Conservation (phyloP, 768 basidiomycete species). For the Mycena leptocephala region DNA sequence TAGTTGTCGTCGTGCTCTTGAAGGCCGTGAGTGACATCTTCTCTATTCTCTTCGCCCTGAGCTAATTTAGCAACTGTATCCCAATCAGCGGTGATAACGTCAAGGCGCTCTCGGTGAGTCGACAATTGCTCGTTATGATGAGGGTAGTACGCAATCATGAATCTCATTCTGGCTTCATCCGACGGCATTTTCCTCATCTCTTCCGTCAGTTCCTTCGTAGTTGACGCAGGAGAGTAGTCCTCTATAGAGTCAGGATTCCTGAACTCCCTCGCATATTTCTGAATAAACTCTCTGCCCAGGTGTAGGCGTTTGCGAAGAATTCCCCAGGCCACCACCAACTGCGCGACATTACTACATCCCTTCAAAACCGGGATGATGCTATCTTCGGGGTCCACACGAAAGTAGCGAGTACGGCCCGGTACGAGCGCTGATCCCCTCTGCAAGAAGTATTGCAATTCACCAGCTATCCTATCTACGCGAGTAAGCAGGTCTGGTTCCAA, state of each 20-base stretch:
- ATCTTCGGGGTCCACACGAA: background rate
- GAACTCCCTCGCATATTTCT: background rate
- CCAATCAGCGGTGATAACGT: background rate
- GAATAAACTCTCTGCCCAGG: background rate
- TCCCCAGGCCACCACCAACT: background rate
- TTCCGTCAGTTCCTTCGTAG: background rate
- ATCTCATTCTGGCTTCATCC: background rate
- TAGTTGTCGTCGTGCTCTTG: too few species aligned
- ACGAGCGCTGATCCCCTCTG: background rate
- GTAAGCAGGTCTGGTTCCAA: too few species aligned
- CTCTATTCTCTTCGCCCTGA: too few species aligned
- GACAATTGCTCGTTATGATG: background rate
- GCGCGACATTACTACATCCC: background rate
- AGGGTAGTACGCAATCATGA: background rate
- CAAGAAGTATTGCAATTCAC: background rate
- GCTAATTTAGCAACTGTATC: too few species aligned
- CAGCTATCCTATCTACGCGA: too few species aligned
- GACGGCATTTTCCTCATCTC: background rate
- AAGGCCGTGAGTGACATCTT: too few species aligned
- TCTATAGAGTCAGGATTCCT: background rate
- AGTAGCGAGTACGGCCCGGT: background rate
- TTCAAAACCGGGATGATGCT: background rate
- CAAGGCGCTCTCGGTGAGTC: background rate
- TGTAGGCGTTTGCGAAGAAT: background rate
- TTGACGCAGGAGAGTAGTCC: background rate